Base-by-base conservation (phyloP, 352 stramenopile species). In the Pythium coloratum region DNA sequence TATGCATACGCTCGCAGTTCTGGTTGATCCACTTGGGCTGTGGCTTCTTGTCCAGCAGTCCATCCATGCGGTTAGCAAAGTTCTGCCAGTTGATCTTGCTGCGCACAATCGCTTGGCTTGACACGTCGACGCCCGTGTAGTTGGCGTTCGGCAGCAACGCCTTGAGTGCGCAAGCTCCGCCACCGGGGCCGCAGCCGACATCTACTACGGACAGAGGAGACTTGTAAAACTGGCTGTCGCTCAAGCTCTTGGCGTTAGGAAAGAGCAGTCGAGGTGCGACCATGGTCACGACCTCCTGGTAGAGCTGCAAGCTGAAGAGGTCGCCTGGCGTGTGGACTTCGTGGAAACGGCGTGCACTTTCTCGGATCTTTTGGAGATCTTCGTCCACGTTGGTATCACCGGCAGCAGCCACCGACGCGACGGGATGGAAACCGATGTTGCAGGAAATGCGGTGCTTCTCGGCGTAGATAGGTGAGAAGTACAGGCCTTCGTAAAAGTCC, bases 401-500 rank as follows among this genome's bases (percentile, higher is more conserved):
- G 36, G 56, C 63, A 24, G 38, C 53, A 49, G 6, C 34, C 33
- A 46, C 20, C 3, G 44, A 26, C 3, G 57, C 14, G n/a, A 71
- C 57, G 7, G 72, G 67, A 58, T 81, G 70, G 64, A 84, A 92
- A 49, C 82, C 84, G 7, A 91, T 72, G 67, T 92, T 92, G 72
- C 81, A 90, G 46, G 82, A 81, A 47, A 91, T 73, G 64, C 77
- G 84, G 59, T 91, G 84, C 70, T 87, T 76, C 55, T 81, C 54
- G 3, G 76, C 68, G 73, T 81, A 92, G 53, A 92, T 71, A 30
- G 76, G 76, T 50, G 84, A 91, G 75, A 86, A 76, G 76, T 86
- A 92, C 58, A 92, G 69, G 20, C 84, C 79, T 69, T 92, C 81
- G 72, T 92, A 92, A 73, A 92, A 90, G 58, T 82, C 81, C 49